Percentiles rank a stretch among this genome's conserved stretches.
phyloP scores from a whole-genome alignment of 208 protist genomes.

The Acanthamoeba lugdunensis region DNA sequence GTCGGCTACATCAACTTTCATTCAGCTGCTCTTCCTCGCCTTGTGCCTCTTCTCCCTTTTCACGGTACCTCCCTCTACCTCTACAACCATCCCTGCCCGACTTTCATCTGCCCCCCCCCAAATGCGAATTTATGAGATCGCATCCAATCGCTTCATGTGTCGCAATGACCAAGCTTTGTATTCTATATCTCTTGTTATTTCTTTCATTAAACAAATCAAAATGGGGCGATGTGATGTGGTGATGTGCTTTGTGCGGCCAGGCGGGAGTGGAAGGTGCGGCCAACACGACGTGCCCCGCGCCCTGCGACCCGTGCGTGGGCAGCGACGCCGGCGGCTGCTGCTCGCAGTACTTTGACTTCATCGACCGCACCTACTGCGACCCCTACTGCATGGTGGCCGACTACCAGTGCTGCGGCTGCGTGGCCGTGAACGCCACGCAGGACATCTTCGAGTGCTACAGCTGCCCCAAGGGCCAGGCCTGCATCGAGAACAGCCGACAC shows the following conservation, averaged over 20 bases:
- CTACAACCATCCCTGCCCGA: no score
- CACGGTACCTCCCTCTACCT: neutral
- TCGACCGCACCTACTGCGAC: conserved; percentile 36
- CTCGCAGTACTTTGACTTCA: neutral
- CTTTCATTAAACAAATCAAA: no score
- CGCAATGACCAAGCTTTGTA: no score
- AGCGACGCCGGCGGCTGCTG: neutral
- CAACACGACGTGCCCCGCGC: neutral
- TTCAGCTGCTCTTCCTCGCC: neutral
- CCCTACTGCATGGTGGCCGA: conserved; percentile 50
- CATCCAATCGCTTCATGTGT: no score
- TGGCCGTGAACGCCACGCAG: neutral
- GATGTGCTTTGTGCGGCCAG: neutral
- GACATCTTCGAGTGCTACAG: conserved; percentile 60
- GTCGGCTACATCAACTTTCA: neutral
- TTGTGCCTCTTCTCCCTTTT: neutral
- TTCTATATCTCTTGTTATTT: neutral
- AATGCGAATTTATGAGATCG: neutral
- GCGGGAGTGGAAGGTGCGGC: neutral
- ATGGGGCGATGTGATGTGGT: no score
- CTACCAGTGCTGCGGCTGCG: conserved; percentile 31
- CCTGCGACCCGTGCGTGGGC: neutral
- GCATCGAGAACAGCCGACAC: conserved; percentile 25
- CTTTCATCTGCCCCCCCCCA: no score
- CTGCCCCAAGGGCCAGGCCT: conserved; percentile 29